A percentile compares a stretch with the other conserved stretches of the same genome.
phyloP scores from a whole-genome alignment of 2,329 filamentous ascomycete genomes.

The Colletotrichum eremochloae region DNA sequence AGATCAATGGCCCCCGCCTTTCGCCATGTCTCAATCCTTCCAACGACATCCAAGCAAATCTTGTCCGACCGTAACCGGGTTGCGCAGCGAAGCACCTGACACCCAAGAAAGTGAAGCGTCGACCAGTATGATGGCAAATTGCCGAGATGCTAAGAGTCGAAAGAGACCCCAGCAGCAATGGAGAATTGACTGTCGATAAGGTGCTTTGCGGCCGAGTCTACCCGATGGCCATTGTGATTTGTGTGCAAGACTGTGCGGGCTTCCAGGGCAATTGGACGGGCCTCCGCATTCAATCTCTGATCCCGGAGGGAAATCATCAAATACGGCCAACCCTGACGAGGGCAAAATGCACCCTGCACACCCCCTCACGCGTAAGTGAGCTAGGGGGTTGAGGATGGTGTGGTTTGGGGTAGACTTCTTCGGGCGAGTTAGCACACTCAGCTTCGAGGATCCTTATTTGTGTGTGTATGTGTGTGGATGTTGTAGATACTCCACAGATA shows the following conservation, averaged over 20 bases:
- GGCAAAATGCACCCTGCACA: conserved; percentile 34
- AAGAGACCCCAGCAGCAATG: conserved; percentile 24
- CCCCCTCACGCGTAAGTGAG: conserved; percentile 20
- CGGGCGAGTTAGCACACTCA: conserved; percentile 12
- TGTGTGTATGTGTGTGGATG: conserved; percentile 1
- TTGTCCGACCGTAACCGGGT: conserved; percentile 24
- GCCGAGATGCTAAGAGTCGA: conserved; percentile 3
- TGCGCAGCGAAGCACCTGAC: conserved; percentile 27
- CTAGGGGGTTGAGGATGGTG: conserved; percentile 19
- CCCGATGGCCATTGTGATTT: conserved; percentile 24
- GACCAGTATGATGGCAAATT: conserved; percentile 20
- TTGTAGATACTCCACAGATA: conserved; percentile 14
- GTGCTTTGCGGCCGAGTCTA: conserved; percentile 33
- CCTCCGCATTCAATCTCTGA: conserved; percentile 39
- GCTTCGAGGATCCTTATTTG: background rate
- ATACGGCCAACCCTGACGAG: conserved; percentile 27
- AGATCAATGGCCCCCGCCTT: background rate
- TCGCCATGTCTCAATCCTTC: conserved; percentile 16
- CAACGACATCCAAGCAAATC: conserved; percentile 35
- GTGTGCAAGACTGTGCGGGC: conserved; percentile 9
- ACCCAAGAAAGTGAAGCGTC: background rate
- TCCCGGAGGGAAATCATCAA: conserved; percentile 40
- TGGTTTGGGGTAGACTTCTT: conserved; percentile 4
- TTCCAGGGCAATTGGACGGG: conserved; percentile 37
- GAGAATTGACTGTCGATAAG: conserved; percentile 21